phyloP scores from a whole-genome alignment of 768 basidiomycete genomes.

The Xerocomus potaroensis region DNA sequence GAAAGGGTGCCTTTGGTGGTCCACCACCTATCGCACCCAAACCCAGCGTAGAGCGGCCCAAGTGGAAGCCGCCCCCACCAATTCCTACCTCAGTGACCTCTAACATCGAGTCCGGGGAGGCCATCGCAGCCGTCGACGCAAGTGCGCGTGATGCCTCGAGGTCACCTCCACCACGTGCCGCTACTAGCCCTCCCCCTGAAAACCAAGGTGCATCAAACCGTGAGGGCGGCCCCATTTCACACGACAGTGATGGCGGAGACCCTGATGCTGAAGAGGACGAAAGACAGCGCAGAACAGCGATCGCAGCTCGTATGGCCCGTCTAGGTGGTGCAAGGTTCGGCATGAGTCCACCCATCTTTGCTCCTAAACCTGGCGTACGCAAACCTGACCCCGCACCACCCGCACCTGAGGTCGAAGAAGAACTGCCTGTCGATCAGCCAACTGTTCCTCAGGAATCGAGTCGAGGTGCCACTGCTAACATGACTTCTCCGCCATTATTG shows the following conservation, averaged over 20 bases:
- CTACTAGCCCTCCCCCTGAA: conserved; percentile 15
- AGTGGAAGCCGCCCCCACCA: conserved; percentile 80
- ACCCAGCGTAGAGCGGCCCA: conserved; percentile 62
- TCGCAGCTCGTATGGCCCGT: conserved; percentile 91
- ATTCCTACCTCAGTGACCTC: conserved; percentile 36
- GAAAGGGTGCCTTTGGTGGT: conserved; percentile 71
- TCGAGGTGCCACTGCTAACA: conserved; percentile 16
- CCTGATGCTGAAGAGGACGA: conserved; percentile 61
- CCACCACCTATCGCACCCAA: conserved; percentile 46
- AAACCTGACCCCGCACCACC: conserved; percentile 22
- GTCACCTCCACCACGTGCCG: conserved; percentile 33
- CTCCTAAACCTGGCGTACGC: conserved; percentile 43
- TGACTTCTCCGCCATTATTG: conserved; percentile 3
- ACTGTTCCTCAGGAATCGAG: conserved; percentile 8
- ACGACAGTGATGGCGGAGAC: conserved; percentile 23
- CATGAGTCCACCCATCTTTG: conserved; percentile 74
- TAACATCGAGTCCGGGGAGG: conserved; percentile 41
- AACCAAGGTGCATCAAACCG: conserved; percentile 11
- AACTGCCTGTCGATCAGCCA: conserved; percentile 8
- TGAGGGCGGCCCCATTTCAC: conserved; percentile 28
- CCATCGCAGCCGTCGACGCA: conserved; percentile 9
- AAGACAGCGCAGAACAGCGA: conserved; percentile 74
- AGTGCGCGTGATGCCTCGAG: conserved; percentile 27
- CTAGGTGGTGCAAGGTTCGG: conserved; percentile 82
- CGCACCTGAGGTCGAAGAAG: conserved; percentile 23